These are phyloP conservation scores for Allantophomopsis cytisporea DNA, from an alignment of 2,329 filamentous ascomycete species.

Conservation along the genomic window DNA sequence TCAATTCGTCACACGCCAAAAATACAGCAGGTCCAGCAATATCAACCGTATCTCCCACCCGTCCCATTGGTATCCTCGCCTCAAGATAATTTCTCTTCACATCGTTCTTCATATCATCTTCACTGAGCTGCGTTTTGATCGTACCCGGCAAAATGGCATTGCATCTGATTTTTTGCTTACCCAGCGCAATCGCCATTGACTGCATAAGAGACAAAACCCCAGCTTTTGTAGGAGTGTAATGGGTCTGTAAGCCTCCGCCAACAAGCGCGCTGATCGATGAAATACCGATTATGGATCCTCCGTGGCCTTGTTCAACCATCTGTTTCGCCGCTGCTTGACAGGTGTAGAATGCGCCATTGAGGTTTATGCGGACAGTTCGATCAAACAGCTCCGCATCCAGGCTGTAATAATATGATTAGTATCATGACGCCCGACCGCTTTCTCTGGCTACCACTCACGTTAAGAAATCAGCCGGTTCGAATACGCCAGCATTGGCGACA, in stretches of 20 bases:
- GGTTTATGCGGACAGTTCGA: conserved; percentile 64
- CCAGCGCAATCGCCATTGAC: conserved; percentile 66
- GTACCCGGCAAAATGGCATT: conserved; percentile 78
- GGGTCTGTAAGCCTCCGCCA: conserved; percentile 65
- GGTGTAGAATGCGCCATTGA: conserved; percentile 79
- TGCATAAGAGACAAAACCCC: conserved; percentile 74
- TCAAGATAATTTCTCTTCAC: conserved; percentile 69
- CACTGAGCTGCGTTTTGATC: conserved; percentile 73
- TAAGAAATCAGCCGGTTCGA: conserved; percentile 78
- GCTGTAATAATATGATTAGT: conserved; percentile 17
- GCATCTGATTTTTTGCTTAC: conserved; percentile 63
- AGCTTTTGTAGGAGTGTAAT: conserved; percentile 85
- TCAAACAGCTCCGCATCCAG: conserved; percentile 58
- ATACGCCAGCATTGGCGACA: conserved; percentile 81
- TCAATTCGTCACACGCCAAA: conserved; percentile 65
- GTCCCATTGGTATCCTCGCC: conserved; percentile 62
- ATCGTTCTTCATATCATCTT: conserved; percentile 64
- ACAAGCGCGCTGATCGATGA: conserved; percentile 64
- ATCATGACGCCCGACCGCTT: background rate
- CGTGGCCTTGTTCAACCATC: conserved; percentile 52
- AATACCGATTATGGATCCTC: conserved; percentile 70
- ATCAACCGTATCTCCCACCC: conserved; percentile 58
- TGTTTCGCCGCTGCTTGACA: conserved; percentile 75
- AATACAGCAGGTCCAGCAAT: conserved; percentile 77
- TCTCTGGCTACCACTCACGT: conserved; percentile 29